These are phyloP conservation scores for Pulveroboletus sp. DNA, from an alignment of 1,284 basidiomycete species.

Conservation along the genomic window DNA sequence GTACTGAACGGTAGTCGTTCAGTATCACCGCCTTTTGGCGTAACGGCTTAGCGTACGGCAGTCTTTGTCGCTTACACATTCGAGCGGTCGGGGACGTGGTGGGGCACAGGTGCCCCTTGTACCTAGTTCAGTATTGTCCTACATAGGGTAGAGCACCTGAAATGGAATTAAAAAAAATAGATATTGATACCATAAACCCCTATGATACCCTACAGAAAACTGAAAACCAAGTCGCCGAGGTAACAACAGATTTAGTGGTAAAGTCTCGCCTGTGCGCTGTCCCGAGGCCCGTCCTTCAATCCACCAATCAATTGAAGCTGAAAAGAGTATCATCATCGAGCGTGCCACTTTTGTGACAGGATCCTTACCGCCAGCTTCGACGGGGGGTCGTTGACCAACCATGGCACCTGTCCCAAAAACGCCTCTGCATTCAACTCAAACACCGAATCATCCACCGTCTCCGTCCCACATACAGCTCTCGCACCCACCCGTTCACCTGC, in stretches of 20 bases:
- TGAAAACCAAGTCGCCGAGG: background rate
- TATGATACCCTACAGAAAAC: background rate
- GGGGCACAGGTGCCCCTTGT: too few species aligned
- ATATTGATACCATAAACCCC: background rate
- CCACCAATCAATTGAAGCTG: slow-evolving; percentile 4
- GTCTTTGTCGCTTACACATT: too few species aligned
- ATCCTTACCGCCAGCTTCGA: slow-evolving; percentile 6
- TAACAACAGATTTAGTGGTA: background rate
- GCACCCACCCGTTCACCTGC: background rate
- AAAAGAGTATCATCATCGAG: background rate
- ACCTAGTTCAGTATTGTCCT: background rate
- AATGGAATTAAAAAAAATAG: too few species aligned
- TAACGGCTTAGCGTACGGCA: too few species aligned
- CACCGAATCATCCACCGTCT: slow-evolving; percentile 1
- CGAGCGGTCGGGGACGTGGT: too few species aligned
- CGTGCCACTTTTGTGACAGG: accelerated
- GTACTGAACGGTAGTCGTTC: too few species aligned
- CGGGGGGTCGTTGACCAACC: background rate
- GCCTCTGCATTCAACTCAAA: slow-evolving; percentile 14
- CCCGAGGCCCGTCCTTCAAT: background rate
- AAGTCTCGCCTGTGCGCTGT: background rate
- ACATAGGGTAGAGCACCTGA: background rate
- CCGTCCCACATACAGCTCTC: background rate
- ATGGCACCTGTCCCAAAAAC: background rate
- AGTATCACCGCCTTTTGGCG: too few species aligned